Evolutionary conservation across 805 yeast genomes (phyloP).

Genomic region (Wickerhamomyces alni): DNA sequence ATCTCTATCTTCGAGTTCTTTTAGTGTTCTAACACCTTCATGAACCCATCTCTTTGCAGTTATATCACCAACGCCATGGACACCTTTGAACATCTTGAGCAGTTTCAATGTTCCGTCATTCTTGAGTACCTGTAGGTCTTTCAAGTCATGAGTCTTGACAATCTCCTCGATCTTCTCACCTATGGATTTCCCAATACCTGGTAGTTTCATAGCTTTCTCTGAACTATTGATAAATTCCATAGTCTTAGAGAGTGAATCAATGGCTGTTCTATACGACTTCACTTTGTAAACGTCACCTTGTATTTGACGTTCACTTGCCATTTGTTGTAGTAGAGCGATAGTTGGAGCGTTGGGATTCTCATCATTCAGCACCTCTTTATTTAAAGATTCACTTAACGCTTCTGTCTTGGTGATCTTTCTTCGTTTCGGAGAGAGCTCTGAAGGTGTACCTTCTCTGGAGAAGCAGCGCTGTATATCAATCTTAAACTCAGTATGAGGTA

Average conservation of each 20-base stretch:
- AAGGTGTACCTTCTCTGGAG: constrained; percentile 1
- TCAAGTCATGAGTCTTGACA: constrained; percentile 28
- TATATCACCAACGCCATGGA: constrained; percentile 45
- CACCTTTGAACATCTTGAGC: constrained; percentile 29
- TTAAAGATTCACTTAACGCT: constrained; percentile 5
- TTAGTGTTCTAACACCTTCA: constrained; percentile 31
- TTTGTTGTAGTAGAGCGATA: constrained; percentile 12
- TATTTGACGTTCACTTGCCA: constrained; percentile 16
- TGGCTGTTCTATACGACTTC: constrained; percentile 39
- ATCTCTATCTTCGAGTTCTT: constrained; percentile 28
- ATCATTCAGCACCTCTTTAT: constrained; percentile 2
- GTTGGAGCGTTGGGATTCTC: constrained; percentile 19
- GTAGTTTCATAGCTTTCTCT: constrained; percentile 32
- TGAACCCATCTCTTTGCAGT: constrained; percentile 35
- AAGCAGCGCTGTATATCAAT: constrained; percentile 5
- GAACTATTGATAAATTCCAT: constrained; percentile 26
- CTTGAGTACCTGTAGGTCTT: constrained; percentile 15
- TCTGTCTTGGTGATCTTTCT: constrained; percentile 5
- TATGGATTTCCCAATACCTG: constrained; percentile 36
- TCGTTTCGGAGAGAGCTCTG: not conserved
- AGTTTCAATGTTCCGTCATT: constrained; percentile 23
- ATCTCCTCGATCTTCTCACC: constrained; percentile 42
- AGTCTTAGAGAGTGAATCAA: constrained; percentile 28
- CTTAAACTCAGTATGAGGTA: constrained; percentile 3
- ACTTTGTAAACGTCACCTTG: constrained; percentile 33